A percentile compares a stretch with the other conserved stretches of the same genome.
Evolutionary conservation across 2,329 filamentous ascomycete genomes (phyloP).

Genomic region (Chrysoporthe austroafricana): DNA sequence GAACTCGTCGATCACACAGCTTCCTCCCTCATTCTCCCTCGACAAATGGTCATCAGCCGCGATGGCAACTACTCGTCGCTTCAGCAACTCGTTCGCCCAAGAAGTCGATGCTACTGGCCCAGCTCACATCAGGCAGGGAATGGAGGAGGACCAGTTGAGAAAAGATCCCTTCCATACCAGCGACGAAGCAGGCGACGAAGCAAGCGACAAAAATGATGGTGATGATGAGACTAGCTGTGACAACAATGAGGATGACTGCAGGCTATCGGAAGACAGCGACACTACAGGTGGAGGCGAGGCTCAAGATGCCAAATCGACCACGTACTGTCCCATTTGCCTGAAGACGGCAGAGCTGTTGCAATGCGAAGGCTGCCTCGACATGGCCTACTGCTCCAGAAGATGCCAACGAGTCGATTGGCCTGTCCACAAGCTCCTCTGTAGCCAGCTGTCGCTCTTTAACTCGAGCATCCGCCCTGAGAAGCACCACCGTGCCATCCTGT

Average conservation of each 20-base stretch:
- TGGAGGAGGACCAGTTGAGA: not conserved
- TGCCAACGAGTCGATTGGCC: constrained; percentile 21
- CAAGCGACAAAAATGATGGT: not conserved
- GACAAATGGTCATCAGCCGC: not conserved
- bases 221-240: not conserved
- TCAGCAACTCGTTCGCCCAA: not conserved
- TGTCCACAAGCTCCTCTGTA: constrained; percentile 19
- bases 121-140: not conserved
- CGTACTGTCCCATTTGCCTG: constrained; percentile 19
- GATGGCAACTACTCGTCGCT: not conserved
- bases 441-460: not conserved
- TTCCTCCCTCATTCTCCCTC: not conserved
- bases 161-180: not conserved
- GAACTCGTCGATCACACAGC: too few relatives aligned
- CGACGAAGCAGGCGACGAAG: not conserved
- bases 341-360: not conserved
- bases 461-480: not conserved
- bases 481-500: constrained; percentile 21
- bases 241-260: not conserved
- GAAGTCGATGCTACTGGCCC: not conserved
- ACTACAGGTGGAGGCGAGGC: not conserved
- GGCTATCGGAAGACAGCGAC: not conserved
- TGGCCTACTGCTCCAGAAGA: constrained; percentile 18
- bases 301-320: not conserved
- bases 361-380: constrained; percentile 18